These are phyloP conservation scores for Golubevia sp. DNA, from an alignment of 1,284 basidiomycete genomes.

Conservation along the genomic window DNA sequence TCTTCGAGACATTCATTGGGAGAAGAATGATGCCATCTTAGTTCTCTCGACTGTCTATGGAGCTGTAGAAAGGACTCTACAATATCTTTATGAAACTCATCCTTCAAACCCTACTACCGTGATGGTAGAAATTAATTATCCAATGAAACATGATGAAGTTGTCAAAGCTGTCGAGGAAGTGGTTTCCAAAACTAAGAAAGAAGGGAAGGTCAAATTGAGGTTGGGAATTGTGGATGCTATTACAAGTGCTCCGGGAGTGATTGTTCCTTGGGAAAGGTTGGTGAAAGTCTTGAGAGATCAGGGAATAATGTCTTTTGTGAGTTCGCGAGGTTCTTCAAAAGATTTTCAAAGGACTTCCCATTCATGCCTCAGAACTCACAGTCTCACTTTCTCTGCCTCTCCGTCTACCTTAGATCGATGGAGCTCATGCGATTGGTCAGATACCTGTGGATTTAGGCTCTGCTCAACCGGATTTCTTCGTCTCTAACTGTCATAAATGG, in stretches of 20 bases:
- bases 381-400: constrained; percentile 68
- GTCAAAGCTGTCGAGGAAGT: constrained; percentile 65
- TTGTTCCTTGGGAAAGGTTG: constrained; percentile 79
- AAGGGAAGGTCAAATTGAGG: constrained; percentile 62
- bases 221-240: constrained; percentile 80
- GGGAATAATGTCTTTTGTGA: too few relatives aligned
- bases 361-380: too few relatives aligned
- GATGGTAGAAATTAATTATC: constrained; percentile 21
- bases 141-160: constrained; percentile 27
- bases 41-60: constrained; percentile 32
- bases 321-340: too few relatives aligned
- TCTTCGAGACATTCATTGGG: constrained; percentile 26
- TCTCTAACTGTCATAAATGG: constrained; percentile 51
- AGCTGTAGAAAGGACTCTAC: constrained; percentile 25
- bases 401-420: constrained; percentile 72
- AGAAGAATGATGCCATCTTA: constrained; percentile 25
- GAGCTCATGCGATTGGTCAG: constrained; percentile 78
- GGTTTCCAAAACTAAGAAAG: constrained; percentile 36
- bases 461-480: constrained; percentile 56
- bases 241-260: constrained; percentile 72
- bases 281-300: constrained; percentile 73
- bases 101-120: constrained; percentile 11
- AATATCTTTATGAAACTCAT: constrained; percentile 36
- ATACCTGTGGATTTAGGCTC: constrained; percentile 48
- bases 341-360: too few relatives aligned